Evolutionary conservation across 2,329 filamentous ascomycete species (phyloP).

Genomic region (Grosmannia huntii): DNA sequence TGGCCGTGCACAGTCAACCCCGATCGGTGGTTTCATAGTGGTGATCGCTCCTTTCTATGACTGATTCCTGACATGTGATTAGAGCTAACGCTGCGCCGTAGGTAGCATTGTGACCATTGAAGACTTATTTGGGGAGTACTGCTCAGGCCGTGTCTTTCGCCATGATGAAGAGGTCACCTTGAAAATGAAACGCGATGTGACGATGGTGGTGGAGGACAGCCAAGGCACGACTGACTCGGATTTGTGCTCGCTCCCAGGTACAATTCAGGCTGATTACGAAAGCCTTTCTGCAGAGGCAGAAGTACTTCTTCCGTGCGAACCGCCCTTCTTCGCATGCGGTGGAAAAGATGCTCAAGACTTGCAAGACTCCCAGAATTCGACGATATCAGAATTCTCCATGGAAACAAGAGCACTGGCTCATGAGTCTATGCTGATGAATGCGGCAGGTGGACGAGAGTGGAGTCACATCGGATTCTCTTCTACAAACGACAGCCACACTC

Average conservation of each 20-base stretch:
- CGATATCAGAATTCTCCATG: constrained; percentile 16
- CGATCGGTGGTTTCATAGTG: constrained; percentile 45
- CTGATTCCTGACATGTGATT: background rate
- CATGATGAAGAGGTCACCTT: constrained; percentile 37
- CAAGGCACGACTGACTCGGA: constrained; percentile 1
- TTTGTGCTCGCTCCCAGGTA: too few species aligned
- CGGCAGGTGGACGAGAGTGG: constrained; percentile 10
- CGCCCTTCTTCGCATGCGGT: too few species aligned
- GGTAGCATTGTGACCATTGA: constrained; percentile 40
- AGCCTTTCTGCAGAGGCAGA: too few species aligned
- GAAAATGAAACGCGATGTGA: background rate
- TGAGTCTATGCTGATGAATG: constrained; percentile 16
- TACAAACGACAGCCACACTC: constrained; percentile 26
- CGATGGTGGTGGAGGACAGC: background rate
- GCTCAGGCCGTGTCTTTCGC: constrained; percentile 44
- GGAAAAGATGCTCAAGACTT: background rate
- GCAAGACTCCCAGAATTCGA: constrained; percentile 20
- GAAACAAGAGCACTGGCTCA: constrained; percentile 20
- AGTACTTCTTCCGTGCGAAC: too few species aligned
- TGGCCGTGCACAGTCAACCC: constrained; percentile 69
- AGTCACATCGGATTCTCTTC: constrained; percentile 21
- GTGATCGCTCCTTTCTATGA: constrained; percentile 11
- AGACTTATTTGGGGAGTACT: constrained; percentile 59
- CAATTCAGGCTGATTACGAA: too few species aligned
- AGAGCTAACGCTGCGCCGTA: background rate